Percentiles rank a stretch among this genome's conserved stretches.
These are phyloP conservation scores for Barbarea vulgaris DNA, from an alignment of 345 rosid species.

Conservation along the genomic window DNA sequence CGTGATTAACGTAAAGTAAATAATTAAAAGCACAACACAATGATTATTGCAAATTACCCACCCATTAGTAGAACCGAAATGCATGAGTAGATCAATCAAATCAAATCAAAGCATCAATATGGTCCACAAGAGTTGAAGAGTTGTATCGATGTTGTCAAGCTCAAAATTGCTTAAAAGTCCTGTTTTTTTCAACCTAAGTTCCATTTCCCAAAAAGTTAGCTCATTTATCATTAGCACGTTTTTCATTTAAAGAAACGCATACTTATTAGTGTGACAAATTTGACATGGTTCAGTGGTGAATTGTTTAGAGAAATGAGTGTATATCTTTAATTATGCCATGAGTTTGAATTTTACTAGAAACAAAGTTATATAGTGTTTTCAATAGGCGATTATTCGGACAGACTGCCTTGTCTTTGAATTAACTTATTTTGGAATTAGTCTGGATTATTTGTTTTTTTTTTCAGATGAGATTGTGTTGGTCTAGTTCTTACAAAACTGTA, in stretches of 20 bases:
- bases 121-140: conserved; percentile 42
- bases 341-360: not conserved
- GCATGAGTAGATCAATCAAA: conserved; percentile 22
- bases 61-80: conserved; percentile 6
- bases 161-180: conserved; percentile 35
- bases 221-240: conserved; percentile 8
- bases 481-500: not conserved
- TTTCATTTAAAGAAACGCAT: not conserved
- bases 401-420: not conserved
- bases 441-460: not conserved
- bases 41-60: conserved; percentile 25
- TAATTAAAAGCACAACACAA: conserved; percentile 20
- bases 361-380: not conserved
- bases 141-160: conserved; percentile 33
- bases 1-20: conserved; percentile 33
- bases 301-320: not conserved
- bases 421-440: not conserved
- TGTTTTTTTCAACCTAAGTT: conserved; percentile 33
- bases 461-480: not conserved
- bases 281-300: not conserved
- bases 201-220: conserved; percentile 23
- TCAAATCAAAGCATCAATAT: not conserved
- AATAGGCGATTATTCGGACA: not conserved
- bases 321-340: not conserved
- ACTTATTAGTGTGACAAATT: not conserved